phyloP scores from a whole-genome alignment of 1,284 basidiomycete genomes.

The Cutaneotrichosporon curvatum region DNA sequence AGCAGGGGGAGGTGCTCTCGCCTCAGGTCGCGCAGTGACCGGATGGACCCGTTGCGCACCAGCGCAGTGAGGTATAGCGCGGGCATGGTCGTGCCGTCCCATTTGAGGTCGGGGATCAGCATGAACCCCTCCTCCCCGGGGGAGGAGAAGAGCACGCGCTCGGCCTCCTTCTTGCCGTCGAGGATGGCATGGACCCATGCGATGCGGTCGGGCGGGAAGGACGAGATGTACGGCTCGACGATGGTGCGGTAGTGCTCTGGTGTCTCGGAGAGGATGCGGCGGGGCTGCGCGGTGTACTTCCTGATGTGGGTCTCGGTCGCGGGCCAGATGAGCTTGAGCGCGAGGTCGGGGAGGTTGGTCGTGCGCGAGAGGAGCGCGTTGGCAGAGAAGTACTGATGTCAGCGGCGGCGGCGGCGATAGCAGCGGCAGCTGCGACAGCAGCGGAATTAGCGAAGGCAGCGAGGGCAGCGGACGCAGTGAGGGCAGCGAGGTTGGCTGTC shows the following conservation, averaged over 20 bases:
- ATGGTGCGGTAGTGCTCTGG: constrained; percentile 62
- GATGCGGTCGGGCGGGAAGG: constrained; percentile 64
- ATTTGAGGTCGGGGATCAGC: constrained; percentile 85
- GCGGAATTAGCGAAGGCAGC: neutral
- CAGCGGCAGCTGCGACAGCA: neutral
- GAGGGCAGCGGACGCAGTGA: too few relatives aligned
- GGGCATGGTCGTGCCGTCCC: constrained; percentile 66
- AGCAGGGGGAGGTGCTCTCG: constrained; percentile 63
- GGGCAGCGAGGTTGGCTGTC: too few relatives aligned
- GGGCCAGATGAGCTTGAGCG: constrained; percentile 66
- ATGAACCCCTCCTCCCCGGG: constrained; percentile 60
- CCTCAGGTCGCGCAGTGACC: constrained; percentile 64
- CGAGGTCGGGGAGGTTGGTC: constrained; percentile 26
- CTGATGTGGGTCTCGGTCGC: constrained; percentile 74
- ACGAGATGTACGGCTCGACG: constrained; percentile 69
- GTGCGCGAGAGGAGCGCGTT: constrained; percentile 28
- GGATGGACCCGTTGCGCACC: constrained; percentile 54
- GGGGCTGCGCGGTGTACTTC: constrained; percentile 76
- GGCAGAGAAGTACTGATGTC: constrained; percentile 42
- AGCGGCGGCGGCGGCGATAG: neutral
- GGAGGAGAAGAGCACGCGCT: constrained; percentile 65
- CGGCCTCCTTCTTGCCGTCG: constrained; percentile 67
- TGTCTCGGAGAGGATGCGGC: constrained; percentile 70
- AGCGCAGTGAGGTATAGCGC: constrained; percentile 67
- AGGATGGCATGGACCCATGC: constrained; percentile 89